Evolutionary conservation across 441 rosid genomes (phyloP), one percentile per base, ranked within the genome.

Genomic region (Viola pubescens): DNA sequence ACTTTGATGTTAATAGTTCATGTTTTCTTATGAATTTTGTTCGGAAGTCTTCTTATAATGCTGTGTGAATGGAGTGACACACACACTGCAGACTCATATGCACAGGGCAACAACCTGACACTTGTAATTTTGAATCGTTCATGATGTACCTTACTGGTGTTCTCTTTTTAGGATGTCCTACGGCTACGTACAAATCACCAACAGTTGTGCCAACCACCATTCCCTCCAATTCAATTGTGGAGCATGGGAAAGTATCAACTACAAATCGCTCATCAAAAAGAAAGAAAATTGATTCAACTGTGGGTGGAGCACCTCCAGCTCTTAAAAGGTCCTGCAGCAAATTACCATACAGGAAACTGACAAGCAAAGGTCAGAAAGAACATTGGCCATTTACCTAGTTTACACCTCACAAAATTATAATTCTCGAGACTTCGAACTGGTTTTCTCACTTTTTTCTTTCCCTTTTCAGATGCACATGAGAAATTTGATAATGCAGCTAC

Each of bases 281-380:
- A 65, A 94, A 89, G 63, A 75, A 94, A 72, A 73, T 71, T 55
- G 74, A 66, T 52, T 65, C 58, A 48, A 78, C 59, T 16, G 53
- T 37, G 63, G 72, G 64, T 11, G 82, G 75, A 69, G 77, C 75
- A 14, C 73, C 80, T 65, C 71, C 70, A n/a, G 69, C 62, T 50
- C 66, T 68, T 58, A 89, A 81, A 83, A 88, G 65, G 73, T 60
- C 78, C 26, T 78, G 89, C 14, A 60, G 41, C 54, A 72, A 68
- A 70, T 56, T 66, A 37, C 58, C 79, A 48, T 52, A 64, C 34
- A 61, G 40, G 67, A 73, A 58, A 34, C 57, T 67, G 48, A 57
- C 72, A 16, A 70, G 37, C 62, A 69, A 61, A 63, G 82, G 95
- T 87, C 70, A 53, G 47, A 40, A 58, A 9, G 60, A 60, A 26